phyloP scores from a whole-genome alignment of 805 yeast species.

The Sungouiozyma ichnusensis region DNA sequence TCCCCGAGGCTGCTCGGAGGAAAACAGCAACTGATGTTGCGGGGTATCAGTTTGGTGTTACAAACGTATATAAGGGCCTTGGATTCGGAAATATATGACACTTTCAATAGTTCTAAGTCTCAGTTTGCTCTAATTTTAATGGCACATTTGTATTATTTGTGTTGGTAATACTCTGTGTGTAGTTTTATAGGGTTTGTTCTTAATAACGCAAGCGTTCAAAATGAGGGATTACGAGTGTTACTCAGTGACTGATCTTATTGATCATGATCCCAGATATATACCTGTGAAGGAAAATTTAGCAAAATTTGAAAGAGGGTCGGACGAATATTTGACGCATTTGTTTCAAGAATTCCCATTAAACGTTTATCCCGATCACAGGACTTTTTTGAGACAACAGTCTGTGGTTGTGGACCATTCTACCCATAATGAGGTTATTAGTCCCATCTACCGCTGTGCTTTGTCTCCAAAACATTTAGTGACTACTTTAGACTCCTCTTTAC shows the following conservation, averaged over 20 bases:
- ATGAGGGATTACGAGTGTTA: constrained; percentile 1
- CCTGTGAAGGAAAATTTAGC: constrained; percentile 12
- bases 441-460: constrained; percentile 38
- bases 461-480: constrained; percentile 28
- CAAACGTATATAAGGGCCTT: not conserved
- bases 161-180: no score
- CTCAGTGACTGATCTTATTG: constrained; percentile 21
- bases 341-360: constrained; percentile 17
- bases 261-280: constrained; percentile 14
- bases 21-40: no score
- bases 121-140: no score
- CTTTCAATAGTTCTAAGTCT: no score
- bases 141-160: no score
- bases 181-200: no score
- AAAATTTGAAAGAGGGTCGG: constrained; percentile 15
- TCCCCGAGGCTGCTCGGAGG: no score
- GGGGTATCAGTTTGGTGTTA: no score
- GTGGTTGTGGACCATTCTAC: constrained; percentile 28
- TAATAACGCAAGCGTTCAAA: no score
- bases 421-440: constrained; percentile 35
- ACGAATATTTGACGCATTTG: constrained; percentile 19
- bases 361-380: constrained; percentile 16
- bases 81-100: no score
- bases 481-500: constrained; percentile 34
- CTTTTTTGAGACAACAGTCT: constrained; percentile 26